Base-by-base conservation (phyloP, 768 basidiomycete species). In the Gloeopeniophorella convolvens region DNA sequence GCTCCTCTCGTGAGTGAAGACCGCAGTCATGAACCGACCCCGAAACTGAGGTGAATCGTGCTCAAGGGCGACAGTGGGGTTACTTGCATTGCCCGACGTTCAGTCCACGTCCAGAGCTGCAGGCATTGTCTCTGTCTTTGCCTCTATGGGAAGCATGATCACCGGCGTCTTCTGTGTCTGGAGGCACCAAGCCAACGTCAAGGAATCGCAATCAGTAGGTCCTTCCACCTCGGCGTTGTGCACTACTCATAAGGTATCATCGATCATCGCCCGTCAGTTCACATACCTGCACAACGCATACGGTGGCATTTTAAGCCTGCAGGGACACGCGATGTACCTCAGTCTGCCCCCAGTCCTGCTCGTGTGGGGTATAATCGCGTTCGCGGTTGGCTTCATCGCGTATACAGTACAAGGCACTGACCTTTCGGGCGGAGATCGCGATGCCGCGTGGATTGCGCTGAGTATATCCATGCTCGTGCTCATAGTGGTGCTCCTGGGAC, bases 121-220 rank as follows among this genome's bases (percentile, higher is more conserved):
- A 4, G 70, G 74, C 4, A 70, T 71, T 20, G 60, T 74, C 5
- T 77, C 78, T 5, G 67, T 74, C 11, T 69, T 79, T 33, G 66
- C 71, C 20, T 75, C 78, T 15, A 64, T 79, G n/a, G 74, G 76
- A 5, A 79, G 77, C 54, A 74, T 78, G 47, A 75, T 77, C 12
- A 68, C 74, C 11, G 78, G 76, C 4, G 76, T 78, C 1, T 79
- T 79, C 56, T 76, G 72, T 34, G 74, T 78, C 16, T 79, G 78
- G 78, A 65, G 70, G 47, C 77, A 79, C 56, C 77, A 78, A 56
- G 66, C 70, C 10, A 75, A 76, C 48, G 68, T 69, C 8, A 64
- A 68, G 21, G 69, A 69, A 9, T 63, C 65, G 5, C 70, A 75
- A 45, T 77, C 75, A 26, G 75, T 75, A 28, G 1, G 31, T 45